A percentile compares a stretch with the other conserved stretches of the same genome.
phyloP scores from a whole-genome alignment of 164 flowering plant species.

The Chloranthus sessilifolius region DNA sequence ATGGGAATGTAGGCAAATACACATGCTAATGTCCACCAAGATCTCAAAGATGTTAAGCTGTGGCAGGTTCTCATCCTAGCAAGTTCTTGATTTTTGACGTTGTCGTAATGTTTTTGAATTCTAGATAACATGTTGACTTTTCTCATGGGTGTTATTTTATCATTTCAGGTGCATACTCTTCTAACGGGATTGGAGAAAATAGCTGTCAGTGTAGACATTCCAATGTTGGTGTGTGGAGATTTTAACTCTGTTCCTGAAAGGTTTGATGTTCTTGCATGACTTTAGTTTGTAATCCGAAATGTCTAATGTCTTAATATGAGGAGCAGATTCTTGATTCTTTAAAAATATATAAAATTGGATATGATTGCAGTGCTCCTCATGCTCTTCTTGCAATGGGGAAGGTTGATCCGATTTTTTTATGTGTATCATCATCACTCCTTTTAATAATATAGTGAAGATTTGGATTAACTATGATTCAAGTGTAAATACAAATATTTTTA shows the following conservation, averaged over 20 bases:
- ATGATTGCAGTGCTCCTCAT: constrained; percentile 86
- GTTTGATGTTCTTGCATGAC: constrained; percentile 24
- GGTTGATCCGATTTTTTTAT: constrained; percentile 78
- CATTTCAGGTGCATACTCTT: constrained; percentile 77
- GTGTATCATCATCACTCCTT: too few species aligned
- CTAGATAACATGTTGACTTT: background rate
- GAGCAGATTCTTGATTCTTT: background rate
- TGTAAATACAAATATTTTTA: constrained; percentile 80
- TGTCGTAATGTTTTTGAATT: background rate
- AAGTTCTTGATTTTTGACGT: constrained; percentile 2
- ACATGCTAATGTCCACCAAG: constrained; percentile 87
- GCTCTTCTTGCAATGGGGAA: constrained; percentile 91
- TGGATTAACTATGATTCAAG: too few species aligned
- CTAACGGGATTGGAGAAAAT: constrained; percentile 96
- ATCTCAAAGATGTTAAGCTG: constrained; percentile 91
- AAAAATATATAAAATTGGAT: constrained; percentile 7
- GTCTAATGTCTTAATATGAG: background rate
- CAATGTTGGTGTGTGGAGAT: constrained; percentile 99
- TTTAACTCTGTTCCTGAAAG: constrained; percentile 93
- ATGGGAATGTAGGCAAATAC: constrained; percentile 75
- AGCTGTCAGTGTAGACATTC: constrained; percentile 95
- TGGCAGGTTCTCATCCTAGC: constrained; percentile 72
- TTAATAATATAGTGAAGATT: too few species aligned
- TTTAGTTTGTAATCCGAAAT: background rate
- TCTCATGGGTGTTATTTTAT: background rate